Percentiles rank a stretch among this genome's conserved stretches.
Evolutionary conservation across 2,329 filamentous ascomycete genomes (phyloP).

Genomic region (Nothophaeocryptopus gaeumannii): DNA sequence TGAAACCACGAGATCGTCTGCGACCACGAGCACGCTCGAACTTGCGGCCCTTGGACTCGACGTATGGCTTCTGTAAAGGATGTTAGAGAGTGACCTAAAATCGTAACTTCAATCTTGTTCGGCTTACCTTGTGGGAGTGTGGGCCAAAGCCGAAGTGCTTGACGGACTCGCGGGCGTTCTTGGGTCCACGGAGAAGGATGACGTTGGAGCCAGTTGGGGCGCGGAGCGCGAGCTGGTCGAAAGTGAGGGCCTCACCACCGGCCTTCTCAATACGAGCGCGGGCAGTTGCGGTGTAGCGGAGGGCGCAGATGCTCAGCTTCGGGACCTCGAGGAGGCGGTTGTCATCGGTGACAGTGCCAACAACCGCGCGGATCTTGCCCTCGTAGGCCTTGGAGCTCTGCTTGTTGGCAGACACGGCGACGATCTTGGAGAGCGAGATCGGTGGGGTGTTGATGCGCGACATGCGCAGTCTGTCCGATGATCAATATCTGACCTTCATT

Average conservation of each 20-base stretch:
- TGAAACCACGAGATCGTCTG: slow-evolving; percentile 98
- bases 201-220: slow-evolving; percentile 96
- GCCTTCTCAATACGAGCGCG: slow-evolving; percentile 90
- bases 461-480: slow-evolving; percentile 75
- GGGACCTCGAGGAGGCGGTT: slow-evolving; percentile 87
- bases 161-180: slow-evolving; percentile 95
- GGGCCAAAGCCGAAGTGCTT: slow-evolving; percentile 99
- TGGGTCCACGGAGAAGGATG: slow-evolving; percentile 92
- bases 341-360: slow-evolving; percentile 96
- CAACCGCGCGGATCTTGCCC: slow-evolving; percentile 84
- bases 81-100: slow-evolving; percentile 12
- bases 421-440: slow-evolving; percentile 92
- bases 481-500: not conserved
- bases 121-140: slow-evolving; percentile 93
- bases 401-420: slow-evolving; percentile 56
- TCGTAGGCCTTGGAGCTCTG: slow-evolving; percentile 55
- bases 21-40: slow-evolving; percentile 99
- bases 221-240: slow-evolving; percentile 95
- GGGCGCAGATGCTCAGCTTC: slow-evolving; percentile 89
- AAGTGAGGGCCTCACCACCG: slow-evolving; percentile 90
- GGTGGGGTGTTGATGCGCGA: slow-evolving; percentile 85
- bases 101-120: too few species aligned
- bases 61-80: slow-evolving; percentile 75
- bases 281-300: slow-evolving; percentile 94
- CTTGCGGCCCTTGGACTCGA: slow-evolving; percentile 99